phyloP scores from a whole-genome alignment of 352 stramenopile genomes.

The Pythium phragmiticola region DNA sequence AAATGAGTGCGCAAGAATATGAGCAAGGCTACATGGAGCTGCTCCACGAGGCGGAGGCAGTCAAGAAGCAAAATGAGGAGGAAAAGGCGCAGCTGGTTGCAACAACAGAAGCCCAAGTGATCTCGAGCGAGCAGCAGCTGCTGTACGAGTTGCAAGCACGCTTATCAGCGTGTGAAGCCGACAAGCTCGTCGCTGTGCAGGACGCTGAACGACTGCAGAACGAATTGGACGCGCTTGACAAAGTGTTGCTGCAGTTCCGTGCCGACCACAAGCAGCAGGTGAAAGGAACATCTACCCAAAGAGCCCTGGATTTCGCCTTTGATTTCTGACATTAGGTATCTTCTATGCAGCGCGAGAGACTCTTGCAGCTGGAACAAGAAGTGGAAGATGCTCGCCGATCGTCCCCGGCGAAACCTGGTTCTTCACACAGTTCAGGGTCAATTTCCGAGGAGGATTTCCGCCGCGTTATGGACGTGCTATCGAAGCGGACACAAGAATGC shows the following conservation, averaged over 20 bases:
- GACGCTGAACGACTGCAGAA: slow-evolving; percentile 55
- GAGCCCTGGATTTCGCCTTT: not conserved
- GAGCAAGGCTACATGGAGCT: slow-evolving; percentile 67
- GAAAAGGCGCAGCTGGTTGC: slow-evolving; percentile 51
- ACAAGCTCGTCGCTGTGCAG: slow-evolving; percentile 58
- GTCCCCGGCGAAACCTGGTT: slow-evolving; percentile 9
- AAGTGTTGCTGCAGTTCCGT: slow-evolving; percentile 67
- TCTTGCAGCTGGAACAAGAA: slow-evolving; percentile 46
- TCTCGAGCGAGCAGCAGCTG: slow-evolving; percentile 50
- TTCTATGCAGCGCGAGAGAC: slow-evolving; percentile 35
- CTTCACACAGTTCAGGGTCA: not conserved
- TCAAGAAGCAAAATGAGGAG: slow-evolving; percentile 42
- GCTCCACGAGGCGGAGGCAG: slow-evolving; percentile 36
- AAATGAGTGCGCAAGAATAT: slow-evolving; percentile 52
- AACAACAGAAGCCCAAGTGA: slow-evolving; percentile 44
- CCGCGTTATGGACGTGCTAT: slow-evolving; percentile 49
- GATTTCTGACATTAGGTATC: not conserved
- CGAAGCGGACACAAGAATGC: slow-evolving; percentile 66
- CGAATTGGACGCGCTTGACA: slow-evolving; percentile 55
- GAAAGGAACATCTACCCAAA: not conserved
- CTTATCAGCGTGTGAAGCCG: slow-evolving; percentile 50
- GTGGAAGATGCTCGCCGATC: slow-evolving; percentile 27
- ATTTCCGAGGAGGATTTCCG: slow-evolving; percentile 42
- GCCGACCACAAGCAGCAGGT: slow-evolving; percentile 54
- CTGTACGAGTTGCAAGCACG: slow-evolving; percentile 66